A percentile compares a stretch with the other conserved stretches of the same genome.
These are phyloP conservation scores for Dunaliella sp. DNA, from an alignment of 139 green algal genomes.

Conservation along the genomic window DNA sequence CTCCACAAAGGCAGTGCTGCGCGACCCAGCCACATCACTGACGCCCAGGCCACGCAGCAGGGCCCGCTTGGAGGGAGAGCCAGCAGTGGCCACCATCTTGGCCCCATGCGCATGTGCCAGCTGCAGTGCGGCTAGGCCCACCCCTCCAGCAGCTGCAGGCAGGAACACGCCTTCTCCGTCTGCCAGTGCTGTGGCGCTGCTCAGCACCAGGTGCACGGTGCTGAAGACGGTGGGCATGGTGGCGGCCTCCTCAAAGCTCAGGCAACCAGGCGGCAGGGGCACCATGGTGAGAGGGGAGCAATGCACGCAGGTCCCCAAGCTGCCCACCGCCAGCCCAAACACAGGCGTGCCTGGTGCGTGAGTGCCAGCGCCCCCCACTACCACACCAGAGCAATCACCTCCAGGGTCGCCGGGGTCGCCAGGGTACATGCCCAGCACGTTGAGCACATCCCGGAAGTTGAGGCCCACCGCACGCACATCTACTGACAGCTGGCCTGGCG, in stretches of 20 bases:
- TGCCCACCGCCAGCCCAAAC: conserved; percentile 75
- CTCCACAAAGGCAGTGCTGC: conserved; percentile 64
- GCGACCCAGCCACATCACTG: conserved; percentile 50
- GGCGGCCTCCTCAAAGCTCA: conserved; percentile 70
- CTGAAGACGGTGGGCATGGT: conserved; percentile 82
- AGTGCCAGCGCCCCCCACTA: conserved; percentile 27
- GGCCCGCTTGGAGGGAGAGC: conserved; percentile 66
- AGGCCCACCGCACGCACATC: conserved; percentile 75
- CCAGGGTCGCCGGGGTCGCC: conserved; percentile 56
- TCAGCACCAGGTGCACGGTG: conserved; percentile 66
- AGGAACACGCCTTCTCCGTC: conserved; percentile 60
- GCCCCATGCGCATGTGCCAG: conserved; percentile 41
- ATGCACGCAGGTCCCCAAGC: conserved; percentile 64
- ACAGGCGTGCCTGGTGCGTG: conserved; percentile 52
- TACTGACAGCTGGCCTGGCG: conserved; percentile 47
- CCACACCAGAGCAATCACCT: conserved; percentile 67
- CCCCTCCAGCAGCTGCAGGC: conserved; percentile 73
- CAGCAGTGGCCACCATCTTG: conserved; percentile 59
- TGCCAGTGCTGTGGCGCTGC: conserved; percentile 20
- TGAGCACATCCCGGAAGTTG: conserved; percentile 86
- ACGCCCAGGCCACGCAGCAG: conserved; percentile 62
- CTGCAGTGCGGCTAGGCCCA: conserved; percentile 75
- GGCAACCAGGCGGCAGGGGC: conserved; percentile 50
- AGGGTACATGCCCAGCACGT: conserved; percentile 68
- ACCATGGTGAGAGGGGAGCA: conserved; percentile 53